Evolutionary conservation across 2,329 filamentous ascomycete genomes (phyloP), one percentile per base, ranked within the genome.

Genomic region (Stemphylium lycopersici): DNA sequence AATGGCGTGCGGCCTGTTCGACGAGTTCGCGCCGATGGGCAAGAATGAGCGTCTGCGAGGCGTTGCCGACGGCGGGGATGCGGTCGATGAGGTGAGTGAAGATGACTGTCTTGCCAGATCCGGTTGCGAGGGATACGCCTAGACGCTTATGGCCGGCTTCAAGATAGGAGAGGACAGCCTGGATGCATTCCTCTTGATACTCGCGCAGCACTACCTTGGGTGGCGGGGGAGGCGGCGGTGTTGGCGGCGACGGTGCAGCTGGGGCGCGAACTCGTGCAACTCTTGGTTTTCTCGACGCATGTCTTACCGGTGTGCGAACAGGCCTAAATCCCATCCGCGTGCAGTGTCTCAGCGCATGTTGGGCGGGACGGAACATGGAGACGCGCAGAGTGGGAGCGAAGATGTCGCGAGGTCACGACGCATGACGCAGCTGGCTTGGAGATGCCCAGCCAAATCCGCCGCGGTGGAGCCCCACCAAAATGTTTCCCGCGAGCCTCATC

Each of bases 21-120:
- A 98, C 92, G 2, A 99, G 85, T 77, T 99, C 95, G 43, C 91
- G 87, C 24, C 95, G 87, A 75, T 99, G 95, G 13, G 92, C 95
- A 38, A 99, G 81, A 60, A 99, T 96, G 54, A 99, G 82, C 0
- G 93, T 96, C 71, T 91, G 91, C 1, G 85, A 85, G 18, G 88
- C 88, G 56, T 78, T 71, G 26, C 82, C 72, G 46, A 80, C 78
- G 10, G 79, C 80, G 5, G 87, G 76, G 45, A 98, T 81, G 53
- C 90, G 88, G 67, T 90, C 87, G 58, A 99, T 96, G 40, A 99
- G 83, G 72, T 96, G 92, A 11, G 93, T 98, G 78, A 99, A 99
- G 66, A 99, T 93, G 70, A 99, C 91, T 6, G 92, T 97, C 75
- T 97, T 97, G 5, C 92, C 92, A 59, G 90, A 87, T 1, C 93